Base-by-base conservation (phyloP, 495 filamentous ascomycete genomes). In the Penicillium ochrochloron region DNA sequence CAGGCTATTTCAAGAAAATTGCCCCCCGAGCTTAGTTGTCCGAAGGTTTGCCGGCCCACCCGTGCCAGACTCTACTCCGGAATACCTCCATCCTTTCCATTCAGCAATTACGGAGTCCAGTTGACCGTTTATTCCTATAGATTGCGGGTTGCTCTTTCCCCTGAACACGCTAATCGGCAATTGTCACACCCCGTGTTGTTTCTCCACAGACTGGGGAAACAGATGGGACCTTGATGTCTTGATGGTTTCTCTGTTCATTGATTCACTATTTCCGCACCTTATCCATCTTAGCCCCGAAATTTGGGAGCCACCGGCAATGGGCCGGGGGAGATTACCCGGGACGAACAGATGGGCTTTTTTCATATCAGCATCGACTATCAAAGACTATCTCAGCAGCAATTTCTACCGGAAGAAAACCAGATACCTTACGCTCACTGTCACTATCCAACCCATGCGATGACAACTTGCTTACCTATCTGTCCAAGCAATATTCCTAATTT, bases 21-120 rank as follows among this genome's bases (percentile, higher is more conserved):
- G 39, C 31, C 35, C 23, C 10, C 57, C 44, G 34, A 60, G 29
- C 25, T 54, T 61, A 56, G 39, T 60, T 51, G 59, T 58, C 56
- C 59, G 54, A 56, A 34, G 42, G 62, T 59, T 52, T 66, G 60
- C 69, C 66, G 65, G 60, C 60, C 63, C 69, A 71, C 63, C 66
- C 58, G 66, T 66, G 56, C 61, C 61, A 67, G 33, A 52, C 33
- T 35, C 59, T 48, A 59, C 63, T 25, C 52, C 19, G 21, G 34
- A 57, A 31, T 54, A n/a, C 51, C 50, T 53, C 50, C 51, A 29
- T 54, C 19, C 9, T 10, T n/a, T 21, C 19, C 10, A 48, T 48
- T 25, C 21, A 21, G 42, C n/a, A 44, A 46, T 21, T 21, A 23
- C 21, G 44, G 44, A 48, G 44, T 14, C 21, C 19, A 48, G 19